phyloP scores from a whole-genome alignment of 2,329 filamentous ascomycete genomes.

The Chaetomiaceae sp. region DNA sequence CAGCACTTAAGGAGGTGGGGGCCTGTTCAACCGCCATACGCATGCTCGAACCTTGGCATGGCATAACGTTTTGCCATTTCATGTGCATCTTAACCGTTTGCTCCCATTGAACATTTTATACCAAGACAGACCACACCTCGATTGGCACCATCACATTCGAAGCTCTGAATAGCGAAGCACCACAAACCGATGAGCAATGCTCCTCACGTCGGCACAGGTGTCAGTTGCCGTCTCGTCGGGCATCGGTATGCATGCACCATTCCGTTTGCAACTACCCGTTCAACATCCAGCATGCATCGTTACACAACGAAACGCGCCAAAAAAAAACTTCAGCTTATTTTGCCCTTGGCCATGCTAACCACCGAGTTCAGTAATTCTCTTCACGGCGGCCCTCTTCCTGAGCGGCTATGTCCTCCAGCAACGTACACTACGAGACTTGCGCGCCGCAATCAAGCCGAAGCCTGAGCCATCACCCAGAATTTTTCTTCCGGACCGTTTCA shows the following conservation, averaged over 20 bases:
- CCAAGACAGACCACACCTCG: too few species aligned
- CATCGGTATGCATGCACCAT: constrained; percentile 47
- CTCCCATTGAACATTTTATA: too few species aligned
- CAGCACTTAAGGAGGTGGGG: not conserved
- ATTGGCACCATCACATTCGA: too few species aligned
- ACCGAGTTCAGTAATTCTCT: constrained; percentile 55
- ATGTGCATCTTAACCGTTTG: too few species aligned
- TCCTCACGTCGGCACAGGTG: constrained; percentile 65
- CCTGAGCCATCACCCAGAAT: constrained; percentile 42
- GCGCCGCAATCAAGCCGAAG: constrained; percentile 60
- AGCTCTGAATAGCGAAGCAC: too few species aligned
- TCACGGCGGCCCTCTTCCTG: constrained; percentile 76
- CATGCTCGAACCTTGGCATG: not conserved
- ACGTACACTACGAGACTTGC: constrained; percentile 71
- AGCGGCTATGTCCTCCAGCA: constrained; percentile 86
- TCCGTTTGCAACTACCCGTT: not conserved
- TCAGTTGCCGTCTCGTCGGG: constrained; percentile 58
- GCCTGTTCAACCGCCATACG: not conserved
- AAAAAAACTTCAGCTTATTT: not conserved
- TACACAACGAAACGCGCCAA: not conserved
- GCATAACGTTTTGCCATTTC: too few species aligned
- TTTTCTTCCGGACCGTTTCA: constrained; percentile 47
- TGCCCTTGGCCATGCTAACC: not conserved
- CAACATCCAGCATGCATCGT: not conserved
- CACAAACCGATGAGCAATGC: too few species aligned